phyloP scores from a whole-genome alignment of 192 early-diverging fungal species.

The Hyaloraphidium curvatum region DNA sequence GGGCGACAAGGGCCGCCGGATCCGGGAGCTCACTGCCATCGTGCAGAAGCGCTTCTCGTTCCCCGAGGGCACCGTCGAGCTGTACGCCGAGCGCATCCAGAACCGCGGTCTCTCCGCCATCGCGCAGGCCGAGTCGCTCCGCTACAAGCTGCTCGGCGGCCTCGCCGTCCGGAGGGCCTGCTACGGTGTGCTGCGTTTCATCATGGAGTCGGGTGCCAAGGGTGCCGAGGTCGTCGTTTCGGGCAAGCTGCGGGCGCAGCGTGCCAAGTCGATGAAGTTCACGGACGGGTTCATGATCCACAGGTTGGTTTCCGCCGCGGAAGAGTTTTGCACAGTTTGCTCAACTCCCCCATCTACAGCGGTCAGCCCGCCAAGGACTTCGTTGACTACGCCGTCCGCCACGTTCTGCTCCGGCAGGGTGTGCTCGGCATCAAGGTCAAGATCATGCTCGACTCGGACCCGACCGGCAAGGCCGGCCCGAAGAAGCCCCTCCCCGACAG shows the following conservation, averaged over 20 bases:
- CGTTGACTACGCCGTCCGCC: conserved; percentile 89
- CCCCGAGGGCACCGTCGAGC: conserved; percentile 92
- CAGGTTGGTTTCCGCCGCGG: no score
- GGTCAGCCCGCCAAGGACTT: conserved; percentile 92
- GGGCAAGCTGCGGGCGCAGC: conserved; percentile 97
- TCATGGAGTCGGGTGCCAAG: conserved; percentile 99
- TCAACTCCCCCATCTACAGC: no score
- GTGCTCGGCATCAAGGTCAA: conserved; percentile 99
- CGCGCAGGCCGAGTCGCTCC: conserved; percentile 96
- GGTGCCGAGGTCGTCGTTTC: conserved; percentile 98
- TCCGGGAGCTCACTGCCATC: conserved; percentile 90
- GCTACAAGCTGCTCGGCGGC: conserved; percentile 93
- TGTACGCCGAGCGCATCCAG: conserved; percentile 94
- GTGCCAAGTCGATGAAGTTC: conserved; percentile 99
- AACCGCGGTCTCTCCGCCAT: conserved; percentile 95
- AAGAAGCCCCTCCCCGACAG: conserved; percentile 89
- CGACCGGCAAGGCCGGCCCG: conserved; percentile 79
- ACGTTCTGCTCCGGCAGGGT: conserved; percentile 96
- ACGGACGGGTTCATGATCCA: conserved; percentile 87
- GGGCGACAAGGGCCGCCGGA: conserved; percentile 95
- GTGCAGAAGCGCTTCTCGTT: conserved; percentile 99
- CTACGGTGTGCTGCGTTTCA: conserved; percentile 96
- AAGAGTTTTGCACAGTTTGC: no score
- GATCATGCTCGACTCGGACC: conserved; percentile 85
- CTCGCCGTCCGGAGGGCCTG: conserved; percentile 90